These are phyloP conservation scores for Boletus hoseneyae DNA, from an alignment of 1,284 basidiomycete species.

Conservation along the genomic window DNA sequence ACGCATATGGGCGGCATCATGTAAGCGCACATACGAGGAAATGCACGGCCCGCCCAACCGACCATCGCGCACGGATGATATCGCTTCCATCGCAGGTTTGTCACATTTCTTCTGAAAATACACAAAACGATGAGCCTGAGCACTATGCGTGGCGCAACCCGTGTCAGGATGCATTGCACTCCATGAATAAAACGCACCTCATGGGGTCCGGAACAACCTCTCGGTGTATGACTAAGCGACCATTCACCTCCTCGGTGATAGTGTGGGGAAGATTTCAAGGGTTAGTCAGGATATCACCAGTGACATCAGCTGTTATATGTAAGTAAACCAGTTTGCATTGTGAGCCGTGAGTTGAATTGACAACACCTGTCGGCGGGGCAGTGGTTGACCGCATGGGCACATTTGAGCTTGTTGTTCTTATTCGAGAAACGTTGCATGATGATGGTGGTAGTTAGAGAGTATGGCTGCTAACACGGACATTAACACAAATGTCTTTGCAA, in stretches of 20 bases:
- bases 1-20: constrained; percentile 29
- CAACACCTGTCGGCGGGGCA: constrained; percentile 52
- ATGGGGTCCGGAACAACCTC: no score
- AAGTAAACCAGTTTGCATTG: constrained; percentile 27
- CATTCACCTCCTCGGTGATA: constrained; percentile 67
- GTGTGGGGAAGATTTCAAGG: not conserved
- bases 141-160: constrained; percentile 1
- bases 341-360: constrained; percentile 76
- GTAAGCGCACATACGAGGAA: constrained; percentile 17
- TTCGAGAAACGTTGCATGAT: constrained; percentile 34
- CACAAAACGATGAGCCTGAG: no score
- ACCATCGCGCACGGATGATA: not conserved
- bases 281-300: constrained; percentile 5
- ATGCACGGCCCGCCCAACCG: no score
- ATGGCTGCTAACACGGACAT: constrained; percentile 50
- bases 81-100: constrained; percentile 45
- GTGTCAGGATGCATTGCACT: constrained; percentile 4
- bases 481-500: constrained; percentile 12
- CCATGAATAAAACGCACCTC: constrained; percentile 35
- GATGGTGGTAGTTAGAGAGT: constrained; percentile 34
- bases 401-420: constrained; percentile 66
- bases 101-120: constrained; percentile 55
- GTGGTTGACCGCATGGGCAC: no score
- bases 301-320: not conserved
- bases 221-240: constrained; percentile 53